Conservation (phyloP, 2,329 filamentous ascomycete species). For the Emmonsiellopsis sp. region DNA sequence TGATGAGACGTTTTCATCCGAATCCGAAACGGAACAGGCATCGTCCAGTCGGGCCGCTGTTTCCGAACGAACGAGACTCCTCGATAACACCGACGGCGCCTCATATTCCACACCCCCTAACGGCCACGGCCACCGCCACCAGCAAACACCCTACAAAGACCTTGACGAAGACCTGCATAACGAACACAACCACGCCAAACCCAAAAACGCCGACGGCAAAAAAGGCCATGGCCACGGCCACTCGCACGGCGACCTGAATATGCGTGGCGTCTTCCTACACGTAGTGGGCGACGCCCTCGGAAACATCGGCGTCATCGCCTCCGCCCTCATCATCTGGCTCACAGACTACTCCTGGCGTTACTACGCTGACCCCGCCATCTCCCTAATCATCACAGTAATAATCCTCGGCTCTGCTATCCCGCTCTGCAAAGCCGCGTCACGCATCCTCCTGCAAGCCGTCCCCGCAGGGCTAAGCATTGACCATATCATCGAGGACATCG, state of each 20-base stretch:
- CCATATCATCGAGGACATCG: constrained; percentile 87
- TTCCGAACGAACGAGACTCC: constrained; percentile 33
- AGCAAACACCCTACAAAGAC: constrained; percentile 7
- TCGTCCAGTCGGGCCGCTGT: constrained; percentile 43
- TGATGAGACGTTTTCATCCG: constrained; percentile 38
- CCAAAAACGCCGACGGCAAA: constrained; percentile 50
- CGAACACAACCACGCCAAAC: constrained; percentile 68
- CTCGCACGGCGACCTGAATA: constrained; percentile 65
- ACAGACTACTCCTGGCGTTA: constrained; percentile 70
- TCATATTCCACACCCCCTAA: constrained; percentile 25
- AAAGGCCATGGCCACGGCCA: constrained; percentile 38
- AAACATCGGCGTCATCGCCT: constrained; percentile 42
- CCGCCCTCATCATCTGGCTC: constrained; percentile 83
- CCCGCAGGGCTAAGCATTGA: constrained; percentile 79
- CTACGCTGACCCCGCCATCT: constrained; percentile 88
- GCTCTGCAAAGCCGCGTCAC: constrained; percentile 44
- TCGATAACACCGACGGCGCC: constrained; percentile 32
- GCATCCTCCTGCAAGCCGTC: constrained; percentile 89
- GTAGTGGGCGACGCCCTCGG: constrained; percentile 43
- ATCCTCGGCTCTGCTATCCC: constrained; percentile 47
- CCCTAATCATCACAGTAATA: constrained; percentile 80
- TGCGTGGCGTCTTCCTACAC: constrained; percentile 65
- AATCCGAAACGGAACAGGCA: constrained; percentile 46
- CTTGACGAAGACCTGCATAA: constrained; percentile 43
- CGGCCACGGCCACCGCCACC: constrained; percentile 12